Evolutionary conservation across 768 basidiomycete genomes (phyloP), one percentile per base, ranked within the genome.

Genomic region (Aureoboletus auriporus): DNA sequence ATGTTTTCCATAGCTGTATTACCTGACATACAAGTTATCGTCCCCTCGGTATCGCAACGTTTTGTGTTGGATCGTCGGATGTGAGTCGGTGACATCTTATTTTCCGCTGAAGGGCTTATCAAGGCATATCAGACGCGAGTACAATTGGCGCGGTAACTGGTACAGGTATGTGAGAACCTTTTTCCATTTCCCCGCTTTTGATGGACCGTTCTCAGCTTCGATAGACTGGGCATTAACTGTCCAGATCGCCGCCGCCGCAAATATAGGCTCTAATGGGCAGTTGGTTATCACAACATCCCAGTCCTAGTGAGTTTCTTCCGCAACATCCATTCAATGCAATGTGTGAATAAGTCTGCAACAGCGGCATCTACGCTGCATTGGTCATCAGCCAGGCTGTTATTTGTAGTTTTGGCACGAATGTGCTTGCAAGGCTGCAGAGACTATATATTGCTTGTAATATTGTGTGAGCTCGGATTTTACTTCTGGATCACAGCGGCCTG

Each of bases 51-150:
- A 75, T 68, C 70, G 77, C 14, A 78, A 77, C 51, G 59, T 85
- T 6, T 71, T 84, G n/a, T 75, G 78, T 17, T 85, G 83, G 83
- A 71, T 84, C 39, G 83, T 84, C 4, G 83, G 83, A 31, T 83
- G 81, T 83, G 50, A 20, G 76, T 66, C 8, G 12, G 20, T 33
- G 33, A 1, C 8, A 10, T 33, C 44, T 28, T 17, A 2, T 39
- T 10, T 9, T 11, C 23, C 9, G 33, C 34, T 29, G 27, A 33
- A 26, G 28, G 14, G 20, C 30, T 33, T 33, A 34, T 23, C 35
- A 45, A 40, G 9, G 35, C 29, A 11, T 26, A 20, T n/a, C 36
- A 75, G 73, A 75, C 35, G 60, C 75, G 33, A 81, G 78, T 50
- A 80, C 79, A 28, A 72, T 73, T 43, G 79, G 78, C 1, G 70